These are phyloP conservation scores for Xylogone sp. DNA, from an alignment of 2,329 filamentous ascomycete species.

Conservation along the genomic window DNA sequence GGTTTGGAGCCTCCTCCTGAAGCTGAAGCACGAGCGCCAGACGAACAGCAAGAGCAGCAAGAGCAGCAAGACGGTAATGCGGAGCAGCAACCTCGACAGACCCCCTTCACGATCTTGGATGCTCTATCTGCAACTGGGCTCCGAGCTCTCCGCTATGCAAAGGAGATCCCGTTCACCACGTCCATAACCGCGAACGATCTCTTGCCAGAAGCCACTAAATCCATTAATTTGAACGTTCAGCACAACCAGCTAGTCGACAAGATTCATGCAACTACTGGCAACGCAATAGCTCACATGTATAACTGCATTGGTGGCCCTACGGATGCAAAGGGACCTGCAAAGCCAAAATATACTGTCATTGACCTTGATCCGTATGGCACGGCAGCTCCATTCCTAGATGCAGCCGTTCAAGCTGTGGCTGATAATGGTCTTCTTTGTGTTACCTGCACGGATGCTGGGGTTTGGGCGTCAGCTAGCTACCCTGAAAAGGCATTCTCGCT, in stretches of 20 bases:
- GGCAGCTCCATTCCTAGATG: conserved; percentile 87
- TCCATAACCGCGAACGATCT: conserved; percentile 88
- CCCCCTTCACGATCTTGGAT: conserved; percentile 79
- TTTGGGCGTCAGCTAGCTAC: conserved; percentile 93
- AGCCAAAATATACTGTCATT: conserved; percentile 82
- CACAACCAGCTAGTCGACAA: conserved; percentile 74
- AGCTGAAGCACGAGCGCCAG: too few relatives aligned
- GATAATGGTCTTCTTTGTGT: conserved; percentile 88
- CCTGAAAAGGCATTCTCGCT: conserved; percentile 89
- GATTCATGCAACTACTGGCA: conserved; percentile 71
- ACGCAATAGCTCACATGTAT: conserved; percentile 94
- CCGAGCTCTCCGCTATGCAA: conserved; percentile 84
- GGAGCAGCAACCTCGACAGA: background rate
- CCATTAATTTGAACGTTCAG: conserved; percentile 79
- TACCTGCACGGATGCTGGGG: conserved; percentile 92
- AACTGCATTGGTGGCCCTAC: conserved; percentile 47
- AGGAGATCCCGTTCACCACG: conserved; percentile 82
- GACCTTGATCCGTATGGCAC: conserved; percentile 96
- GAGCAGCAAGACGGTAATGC: background rate
- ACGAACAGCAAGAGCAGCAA: conserved; percentile 20
- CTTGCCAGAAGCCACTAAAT: conserved; percentile 68
- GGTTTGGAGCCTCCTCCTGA: conserved; percentile 15
- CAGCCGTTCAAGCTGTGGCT: conserved; percentile 78
- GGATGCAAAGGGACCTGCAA: conserved; percentile 25
- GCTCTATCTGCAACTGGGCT: conserved; percentile 92